Conservation (phyloP, 257 asterid genomes). For the Nicotiana paniculata region DNA sequence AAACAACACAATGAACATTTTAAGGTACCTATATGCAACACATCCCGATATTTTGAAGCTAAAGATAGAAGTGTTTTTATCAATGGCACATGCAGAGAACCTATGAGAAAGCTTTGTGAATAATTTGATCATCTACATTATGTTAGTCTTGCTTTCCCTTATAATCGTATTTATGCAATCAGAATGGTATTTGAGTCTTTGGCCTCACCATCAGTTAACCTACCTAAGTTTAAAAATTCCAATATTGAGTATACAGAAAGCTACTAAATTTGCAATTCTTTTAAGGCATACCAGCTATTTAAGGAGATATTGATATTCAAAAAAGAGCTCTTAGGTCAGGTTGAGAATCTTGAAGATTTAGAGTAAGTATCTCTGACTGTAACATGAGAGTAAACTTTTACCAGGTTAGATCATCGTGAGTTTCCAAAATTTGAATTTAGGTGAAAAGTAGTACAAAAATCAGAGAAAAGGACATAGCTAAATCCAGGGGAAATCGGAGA, state of each 20-base stretch:
- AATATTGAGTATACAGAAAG: not conserved
- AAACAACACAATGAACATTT: too few species aligned
- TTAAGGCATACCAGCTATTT: not conserved
- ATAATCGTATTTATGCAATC: not conserved
- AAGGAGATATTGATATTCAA: not conserved
- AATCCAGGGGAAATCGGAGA: too few species aligned
- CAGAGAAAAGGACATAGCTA: too few species aligned
- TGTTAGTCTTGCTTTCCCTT: not conserved
- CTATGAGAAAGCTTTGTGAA: not conserved
- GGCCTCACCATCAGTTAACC: not conserved
- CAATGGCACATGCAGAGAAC: not conserved
- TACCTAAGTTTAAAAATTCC: not conserved
- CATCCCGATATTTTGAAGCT: not conserved
- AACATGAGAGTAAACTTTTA: too few species aligned
- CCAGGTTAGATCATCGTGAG: too few species aligned
- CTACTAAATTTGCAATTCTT: not conserved
- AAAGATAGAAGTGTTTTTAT: not conserved
- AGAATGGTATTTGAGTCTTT: not conserved
- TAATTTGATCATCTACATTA: not conserved
- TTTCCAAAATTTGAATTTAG: too few species aligned
- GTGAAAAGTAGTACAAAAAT: too few species aligned
- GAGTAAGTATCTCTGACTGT: too few species aligned
- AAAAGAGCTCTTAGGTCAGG: too few species aligned
- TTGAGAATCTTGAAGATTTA: too few species aligned
- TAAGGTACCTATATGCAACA: too few species aligned